Evolutionary conservation across 129 eudicot genomes (phyloP), one percentile per base, ranked within the genome.

Genomic region (Centrapalus pauciflorus): DNA sequence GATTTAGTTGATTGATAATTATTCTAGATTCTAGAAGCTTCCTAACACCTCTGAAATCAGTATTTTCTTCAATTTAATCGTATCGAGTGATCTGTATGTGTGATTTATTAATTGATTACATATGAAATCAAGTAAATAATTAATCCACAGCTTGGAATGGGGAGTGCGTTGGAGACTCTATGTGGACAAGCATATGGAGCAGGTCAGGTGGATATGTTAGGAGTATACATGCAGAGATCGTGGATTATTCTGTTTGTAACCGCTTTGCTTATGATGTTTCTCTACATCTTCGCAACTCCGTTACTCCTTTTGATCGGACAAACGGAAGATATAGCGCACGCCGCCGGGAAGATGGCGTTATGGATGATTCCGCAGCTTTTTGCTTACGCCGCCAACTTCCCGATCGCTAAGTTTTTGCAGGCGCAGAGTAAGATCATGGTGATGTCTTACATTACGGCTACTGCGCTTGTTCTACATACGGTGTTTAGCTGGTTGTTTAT

Each of bases 121-220:
- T 1, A 56, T 12, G 27, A 66, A n/a, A n/a, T n/a, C n/a, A n/a
- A n/a, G n/a, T n/a, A n/a, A n/a, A n/a, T n/a, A n/a, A n/a, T n/a
- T n/a, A 29, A 26, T 35, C 67, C 4, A 7, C 71, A 81, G 87
- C 66, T 78, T 4, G 87, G 87, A 61, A 82, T 82, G 87, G 90
- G 82, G 9, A 78, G 87, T 21, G 90, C 90, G 29, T 68, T 85
- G 43, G 87, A 85, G 38, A 85, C 90, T 1, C 71, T 85, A 5
- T 85, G 92, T 64, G 87, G 92, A 13, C 87, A 85, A 73, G 92
- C 92, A 26, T 85, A 62, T 11, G 92, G 92, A 4, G 92, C 92
- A 5, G 81, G 83, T 0, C 79, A 77, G n/a, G 13, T 71, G 0
- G 73, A 82, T 20, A 85, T 85, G 92, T 4, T 85, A 9, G 87